Percentiles rank a stretch among this genome's conserved stretches.
Evolutionary conservation across 495 filamentous ascomycete genomes (phyloP).

Genomic region (Emericellopsis terricola): DNA sequence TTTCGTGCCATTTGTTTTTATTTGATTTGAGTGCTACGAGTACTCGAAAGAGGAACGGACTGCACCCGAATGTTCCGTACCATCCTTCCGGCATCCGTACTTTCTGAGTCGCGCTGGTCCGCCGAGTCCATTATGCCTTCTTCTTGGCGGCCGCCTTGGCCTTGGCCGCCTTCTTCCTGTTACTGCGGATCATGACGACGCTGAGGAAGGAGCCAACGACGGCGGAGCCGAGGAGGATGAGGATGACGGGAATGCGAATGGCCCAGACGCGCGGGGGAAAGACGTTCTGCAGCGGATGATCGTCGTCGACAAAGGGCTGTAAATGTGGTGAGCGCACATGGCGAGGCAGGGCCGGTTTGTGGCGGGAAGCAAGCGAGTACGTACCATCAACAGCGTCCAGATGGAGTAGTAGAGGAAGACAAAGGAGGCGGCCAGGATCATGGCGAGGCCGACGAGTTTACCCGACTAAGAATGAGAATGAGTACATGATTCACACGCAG

Average conservation of each 20-base stretch:
- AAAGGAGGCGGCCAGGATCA: slow-evolving; percentile 86
- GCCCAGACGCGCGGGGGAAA: slow-evolving; percentile 98
- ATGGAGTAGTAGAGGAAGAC: slow-evolving; percentile 98
- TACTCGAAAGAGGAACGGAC: background rate
- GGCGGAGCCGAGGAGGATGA: slow-evolving; percentile 76
- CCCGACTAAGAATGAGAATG: slow-evolving; percentile 87
- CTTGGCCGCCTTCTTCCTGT: slow-evolving; percentile 91
- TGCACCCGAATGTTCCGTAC: too few species aligned
- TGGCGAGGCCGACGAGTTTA: slow-evolving; percentile 86
- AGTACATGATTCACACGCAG: too few species aligned
- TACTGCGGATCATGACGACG: slow-evolving; percentile 97
- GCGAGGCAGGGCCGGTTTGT: background rate
- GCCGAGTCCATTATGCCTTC: slow-evolving; percentile 40
- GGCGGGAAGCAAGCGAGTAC: slow-evolving; percentile 2
- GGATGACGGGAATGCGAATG: slow-evolving; percentile 93
- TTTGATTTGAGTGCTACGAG: slow-evolving; percentile 1
- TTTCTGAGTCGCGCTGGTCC: too few species aligned
- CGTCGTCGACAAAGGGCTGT: slow-evolving; percentile 90
- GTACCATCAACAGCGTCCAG: slow-evolving; percentile 94
- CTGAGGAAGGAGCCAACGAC: slow-evolving; percentile 93
- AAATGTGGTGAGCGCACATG: slow-evolving; percentile 2
- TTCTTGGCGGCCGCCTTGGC: slow-evolving; percentile 59
- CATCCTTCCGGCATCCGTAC: too few species aligned
- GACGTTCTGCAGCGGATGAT: slow-evolving; percentile 81
- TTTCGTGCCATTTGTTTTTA: background rate